These are phyloP conservation scores for Colletotrichum scovillei DNA, from an alignment of 2,329 filamentous ascomycete species.

Conservation along the genomic window DNA sequence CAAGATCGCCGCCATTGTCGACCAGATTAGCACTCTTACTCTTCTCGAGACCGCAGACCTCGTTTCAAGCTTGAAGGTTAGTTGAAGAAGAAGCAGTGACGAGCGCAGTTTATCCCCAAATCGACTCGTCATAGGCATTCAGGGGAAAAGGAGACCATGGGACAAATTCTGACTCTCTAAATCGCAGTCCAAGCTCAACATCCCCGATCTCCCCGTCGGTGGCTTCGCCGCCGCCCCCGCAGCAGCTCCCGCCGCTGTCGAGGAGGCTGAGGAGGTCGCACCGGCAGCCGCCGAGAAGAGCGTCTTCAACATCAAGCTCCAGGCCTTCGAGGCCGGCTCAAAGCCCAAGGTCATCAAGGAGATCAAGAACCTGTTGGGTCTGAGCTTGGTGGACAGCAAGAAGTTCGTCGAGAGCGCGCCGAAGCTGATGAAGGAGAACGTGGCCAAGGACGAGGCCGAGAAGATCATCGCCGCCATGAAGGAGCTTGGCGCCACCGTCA, in stretches of 20 bases:
- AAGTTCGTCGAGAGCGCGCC: conserved; percentile 99
- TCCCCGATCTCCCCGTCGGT: conserved; percentile 95
- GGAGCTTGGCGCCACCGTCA: conserved; percentile 87
- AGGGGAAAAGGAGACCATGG: conserved; percentile 2
- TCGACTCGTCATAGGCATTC: background rate
- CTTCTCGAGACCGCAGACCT: conserved; percentile 97
- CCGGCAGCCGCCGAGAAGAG: conserved; percentile 95
- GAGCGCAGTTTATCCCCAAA: background rate
- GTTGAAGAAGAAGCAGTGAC: conserved; percentile 23
- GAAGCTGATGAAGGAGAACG: conserved; percentile 98
- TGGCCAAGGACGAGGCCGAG: conserved; percentile 98
- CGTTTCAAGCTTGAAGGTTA: conserved; percentile 93
- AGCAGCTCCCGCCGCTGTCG: conserved; percentile 67
- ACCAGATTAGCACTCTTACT: conserved; percentile 98
- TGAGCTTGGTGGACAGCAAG: conserved; percentile 99
- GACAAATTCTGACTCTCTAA: conserved; percentile 17
- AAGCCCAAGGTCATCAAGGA: conserved; percentile 99
- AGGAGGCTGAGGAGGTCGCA: conserved; percentile 90
- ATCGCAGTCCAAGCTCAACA: conserved; percentile 87
- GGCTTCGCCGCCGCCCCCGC: conserved; percentile 78
- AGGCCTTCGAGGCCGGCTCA: conserved; percentile 84
- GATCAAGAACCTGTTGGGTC: conserved; percentile 93
- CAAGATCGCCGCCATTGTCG: conserved; percentile 94
- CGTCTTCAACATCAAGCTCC: conserved; percentile 94
- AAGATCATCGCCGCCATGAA: conserved; percentile 98